A percentile compares a stretch with the other conserved stretches of the same genome.
Evolutionary conservation across 2,329 filamentous ascomycete genomes (phyloP).

Genomic region (Talaromyces pinophilus): DNA sequence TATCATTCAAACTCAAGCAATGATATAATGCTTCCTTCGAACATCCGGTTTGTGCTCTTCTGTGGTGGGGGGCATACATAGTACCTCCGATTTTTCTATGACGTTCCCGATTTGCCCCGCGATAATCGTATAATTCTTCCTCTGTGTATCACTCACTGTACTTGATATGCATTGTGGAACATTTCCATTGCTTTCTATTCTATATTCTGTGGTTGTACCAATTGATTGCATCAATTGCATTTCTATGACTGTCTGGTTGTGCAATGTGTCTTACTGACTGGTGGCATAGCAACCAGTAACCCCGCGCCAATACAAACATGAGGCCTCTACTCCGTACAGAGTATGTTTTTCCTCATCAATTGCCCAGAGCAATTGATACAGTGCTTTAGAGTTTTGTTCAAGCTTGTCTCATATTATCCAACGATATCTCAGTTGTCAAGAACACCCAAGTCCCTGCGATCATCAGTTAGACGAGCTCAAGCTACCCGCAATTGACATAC

Average conservation of each 20-base stretch:
- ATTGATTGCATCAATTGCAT: neutral
- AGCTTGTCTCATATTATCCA: too few species aligned
- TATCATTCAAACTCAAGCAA: neutral
- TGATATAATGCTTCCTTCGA: neutral
- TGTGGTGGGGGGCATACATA: neutral
- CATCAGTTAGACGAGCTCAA: too few species aligned
- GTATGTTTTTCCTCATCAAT: neutral
- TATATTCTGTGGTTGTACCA: neutral
- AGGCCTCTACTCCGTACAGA: neutral
- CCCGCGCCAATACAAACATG: constrained; percentile 10
- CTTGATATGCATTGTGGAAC: neutral
- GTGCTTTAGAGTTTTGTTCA: too few species aligned
- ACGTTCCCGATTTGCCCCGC: constrained; percentile 22
- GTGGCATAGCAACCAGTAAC: constrained; percentile 6
- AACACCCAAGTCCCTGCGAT: too few species aligned
- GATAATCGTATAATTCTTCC: neutral
- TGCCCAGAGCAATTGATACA: neutral
- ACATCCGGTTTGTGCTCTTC: constrained; percentile 16
- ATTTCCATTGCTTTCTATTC: neutral
- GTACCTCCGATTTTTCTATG: constrained; percentile 6
- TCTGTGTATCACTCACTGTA: neutral
- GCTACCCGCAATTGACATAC: too few species aligned
- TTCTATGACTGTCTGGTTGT: neutral
- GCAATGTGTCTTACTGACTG: neutral
- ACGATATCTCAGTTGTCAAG: too few species aligned